phyloP scores from a whole-genome alignment of 148 eudicot genomes.

The Cornus florida region DNA sequence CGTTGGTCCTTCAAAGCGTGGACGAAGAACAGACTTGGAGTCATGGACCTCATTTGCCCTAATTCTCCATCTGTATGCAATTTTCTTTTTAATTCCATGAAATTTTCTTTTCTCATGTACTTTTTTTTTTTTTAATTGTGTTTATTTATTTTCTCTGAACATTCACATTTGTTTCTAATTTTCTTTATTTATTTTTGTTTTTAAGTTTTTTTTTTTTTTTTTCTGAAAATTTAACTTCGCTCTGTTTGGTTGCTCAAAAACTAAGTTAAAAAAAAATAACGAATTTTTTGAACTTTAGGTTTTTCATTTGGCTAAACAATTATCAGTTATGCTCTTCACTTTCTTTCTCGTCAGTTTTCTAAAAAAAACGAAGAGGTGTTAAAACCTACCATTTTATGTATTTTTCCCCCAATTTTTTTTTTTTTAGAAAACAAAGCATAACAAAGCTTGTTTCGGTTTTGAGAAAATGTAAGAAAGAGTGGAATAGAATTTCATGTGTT shows the following conservation, averaged over 20 bases:
- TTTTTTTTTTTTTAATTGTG: not conserved
- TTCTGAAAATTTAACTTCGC: not conserved
- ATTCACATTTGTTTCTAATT: too few species aligned
- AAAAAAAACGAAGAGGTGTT: not conserved
- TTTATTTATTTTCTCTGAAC: not conserved
- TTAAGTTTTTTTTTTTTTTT: not conserved
- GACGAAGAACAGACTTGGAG: conserved; percentile 20
- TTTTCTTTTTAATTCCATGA: not conserved
- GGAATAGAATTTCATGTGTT: too few species aligned
- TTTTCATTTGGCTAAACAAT: not conserved
- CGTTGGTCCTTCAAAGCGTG: not conserved
- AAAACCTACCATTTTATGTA: not conserved
- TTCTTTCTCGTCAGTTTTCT: conserved; percentile 5
- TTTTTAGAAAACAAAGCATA: not conserved
- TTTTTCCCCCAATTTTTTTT: too few species aligned
- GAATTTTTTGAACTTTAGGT: not conserved
- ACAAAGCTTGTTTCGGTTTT: not conserved
- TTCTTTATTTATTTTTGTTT: not conserved
- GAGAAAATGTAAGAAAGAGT: not conserved
- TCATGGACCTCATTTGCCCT: conserved; percentile 48
- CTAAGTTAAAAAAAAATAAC: not conserved
- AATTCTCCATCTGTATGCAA: conserved; percentile 45
- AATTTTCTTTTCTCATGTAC: not conserved
- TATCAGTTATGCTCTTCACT: not conserved
- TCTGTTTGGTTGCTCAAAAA: not conserved